Evolutionary conservation across 768 basidiomycete genomes (phyloP).

Genomic region (Boletus coccyginus): DNA sequence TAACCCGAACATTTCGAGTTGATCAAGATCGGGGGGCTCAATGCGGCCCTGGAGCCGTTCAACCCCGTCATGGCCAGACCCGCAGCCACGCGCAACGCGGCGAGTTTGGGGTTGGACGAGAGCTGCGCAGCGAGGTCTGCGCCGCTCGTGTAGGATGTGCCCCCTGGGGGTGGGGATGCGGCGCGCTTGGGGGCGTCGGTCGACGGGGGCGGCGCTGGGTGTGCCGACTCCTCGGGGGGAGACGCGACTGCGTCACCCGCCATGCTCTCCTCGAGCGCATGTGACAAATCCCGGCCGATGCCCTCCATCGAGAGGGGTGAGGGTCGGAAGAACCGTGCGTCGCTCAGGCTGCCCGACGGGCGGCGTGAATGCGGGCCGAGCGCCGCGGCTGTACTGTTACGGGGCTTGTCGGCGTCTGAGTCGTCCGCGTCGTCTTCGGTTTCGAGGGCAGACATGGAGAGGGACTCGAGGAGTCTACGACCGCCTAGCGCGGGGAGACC

Average conservation of each 20-base stretch:
- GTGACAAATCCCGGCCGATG: constrained; percentile 30
- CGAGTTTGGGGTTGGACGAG: constrained; percentile 45
- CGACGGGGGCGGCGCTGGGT: neutral
- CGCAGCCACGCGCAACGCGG: constrained; percentile 40
- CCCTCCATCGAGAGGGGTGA: constrained; percentile 31
- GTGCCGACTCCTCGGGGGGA: neutral
- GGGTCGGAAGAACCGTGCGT: constrained; percentile 7
- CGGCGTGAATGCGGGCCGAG: constrained; percentile 7
- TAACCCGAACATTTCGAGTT: constrained; percentile 93
- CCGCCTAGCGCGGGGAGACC: constrained; percentile 24
- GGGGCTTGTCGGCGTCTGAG: constrained; percentile 17
- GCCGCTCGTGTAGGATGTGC: constrained; percentile 14
- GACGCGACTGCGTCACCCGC: neutral
- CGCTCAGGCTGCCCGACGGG: constrained; percentile 1
- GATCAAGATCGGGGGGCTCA: constrained; percentile 63
- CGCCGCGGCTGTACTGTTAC: neutral
- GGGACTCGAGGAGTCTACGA: constrained; percentile 37
- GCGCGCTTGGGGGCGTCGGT: constrained; percentile 1
- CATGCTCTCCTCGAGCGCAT: constrained; percentile 29
- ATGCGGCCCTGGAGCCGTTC: constrained; percentile 10
- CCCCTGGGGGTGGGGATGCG: constrained; percentile 1
- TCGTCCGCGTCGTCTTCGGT: constrained; percentile 40
- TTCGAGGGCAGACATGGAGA: constrained; percentile 55
- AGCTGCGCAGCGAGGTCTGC: constrained; percentile 45
- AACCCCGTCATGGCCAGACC: constrained; percentile 29